phyloP scores from a whole-genome alignment of 2,329 filamentous ascomycete species.

The Aspergillus sergii region DNA sequence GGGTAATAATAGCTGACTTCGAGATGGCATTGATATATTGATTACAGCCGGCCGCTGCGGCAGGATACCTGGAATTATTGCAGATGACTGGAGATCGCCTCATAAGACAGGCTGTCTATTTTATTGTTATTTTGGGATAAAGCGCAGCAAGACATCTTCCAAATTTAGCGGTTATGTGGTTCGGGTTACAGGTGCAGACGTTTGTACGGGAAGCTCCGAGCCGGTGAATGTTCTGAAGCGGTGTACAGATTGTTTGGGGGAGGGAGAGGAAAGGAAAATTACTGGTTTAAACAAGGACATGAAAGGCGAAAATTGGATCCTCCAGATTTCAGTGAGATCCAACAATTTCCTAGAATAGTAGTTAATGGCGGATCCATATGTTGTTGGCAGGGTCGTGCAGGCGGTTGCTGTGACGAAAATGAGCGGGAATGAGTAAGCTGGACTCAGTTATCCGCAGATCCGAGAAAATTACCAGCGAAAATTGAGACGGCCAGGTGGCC shows the following conservation, averaged over 20 bases:
- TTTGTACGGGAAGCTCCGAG: not conserved
- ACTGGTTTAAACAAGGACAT: not conserved
- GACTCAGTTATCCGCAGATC: slow-evolving; percentile 37
- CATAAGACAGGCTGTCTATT: not conserved
- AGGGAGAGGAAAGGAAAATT: not conserved
- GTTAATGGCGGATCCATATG: not conserved
- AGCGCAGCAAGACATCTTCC: not conserved
- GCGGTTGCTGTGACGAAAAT: slow-evolving; percentile 40
- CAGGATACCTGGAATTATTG: not conserved
- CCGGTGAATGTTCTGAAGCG: not conserved
- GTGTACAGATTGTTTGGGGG: not conserved
- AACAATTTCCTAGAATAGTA: slow-evolving; percentile 7
- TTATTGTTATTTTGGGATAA: slow-evolving; percentile 3
- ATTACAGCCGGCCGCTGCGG: not conserved
- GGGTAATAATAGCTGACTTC: not conserved
- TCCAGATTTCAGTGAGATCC: not conserved
- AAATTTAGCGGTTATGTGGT: not conserved
- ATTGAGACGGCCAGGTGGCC: slow-evolving; percentile 32
- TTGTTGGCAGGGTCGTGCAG: slow-evolving; percentile 12
- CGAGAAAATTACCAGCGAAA: slow-evolving; percentile 38
- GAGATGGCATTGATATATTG: not conserved
- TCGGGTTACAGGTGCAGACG: not conserved
- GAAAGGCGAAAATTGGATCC: not conserved
- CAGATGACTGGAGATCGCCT: not conserved
- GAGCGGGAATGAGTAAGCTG: slow-evolving; percentile 33